A percentile compares a stretch with the other conserved stretches of the same genome.
phyloP scores from a whole-genome alignment of 192 early-diverging fungal species.

The Fimicolochytrium jonesii region DNA sequence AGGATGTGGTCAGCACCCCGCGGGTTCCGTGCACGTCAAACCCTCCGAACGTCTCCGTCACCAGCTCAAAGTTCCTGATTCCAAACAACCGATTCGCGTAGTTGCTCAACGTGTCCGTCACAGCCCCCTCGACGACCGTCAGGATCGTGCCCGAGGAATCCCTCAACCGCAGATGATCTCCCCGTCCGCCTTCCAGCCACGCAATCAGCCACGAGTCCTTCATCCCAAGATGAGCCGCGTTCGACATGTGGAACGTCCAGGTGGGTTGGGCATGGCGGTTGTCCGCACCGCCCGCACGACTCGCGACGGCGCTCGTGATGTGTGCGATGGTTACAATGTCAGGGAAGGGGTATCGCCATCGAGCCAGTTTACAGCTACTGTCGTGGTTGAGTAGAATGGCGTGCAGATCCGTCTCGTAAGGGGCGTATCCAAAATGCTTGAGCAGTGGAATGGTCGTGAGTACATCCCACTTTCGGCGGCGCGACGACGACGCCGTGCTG shows the following conservation, averaged over 20 bases:
- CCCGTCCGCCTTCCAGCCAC: neutral
- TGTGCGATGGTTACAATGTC: slow-evolving; percentile 1
- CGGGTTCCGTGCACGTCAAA: no score
- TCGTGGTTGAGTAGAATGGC: slow-evolving; percentile 13
- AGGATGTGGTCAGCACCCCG: no score
- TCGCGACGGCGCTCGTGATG: no score
- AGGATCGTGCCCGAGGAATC: neutral
- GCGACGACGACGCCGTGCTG: no score
- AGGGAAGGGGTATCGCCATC: slow-evolving; percentile 14
- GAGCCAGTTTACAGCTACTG: slow-evolving; percentile 6
- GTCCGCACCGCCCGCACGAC: no score
- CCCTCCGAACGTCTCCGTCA: no score
- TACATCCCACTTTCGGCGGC: neutral
- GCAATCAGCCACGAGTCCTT: neutral
- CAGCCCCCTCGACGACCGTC: no score
- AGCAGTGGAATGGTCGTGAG: neutral
- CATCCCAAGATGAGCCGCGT: neutral
- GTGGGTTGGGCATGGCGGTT: no score
- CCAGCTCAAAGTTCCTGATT: no score
- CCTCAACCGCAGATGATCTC: neutral
- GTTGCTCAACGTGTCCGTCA: neutral
- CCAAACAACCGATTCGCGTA: no score
- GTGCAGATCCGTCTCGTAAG: neutral
- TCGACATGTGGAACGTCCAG: no score
- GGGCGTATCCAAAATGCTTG: slow-evolving; percentile 15